Base-by-base conservation (phyloP, 768 basidiomycete genomes). In the Suillus americanus region DNA sequence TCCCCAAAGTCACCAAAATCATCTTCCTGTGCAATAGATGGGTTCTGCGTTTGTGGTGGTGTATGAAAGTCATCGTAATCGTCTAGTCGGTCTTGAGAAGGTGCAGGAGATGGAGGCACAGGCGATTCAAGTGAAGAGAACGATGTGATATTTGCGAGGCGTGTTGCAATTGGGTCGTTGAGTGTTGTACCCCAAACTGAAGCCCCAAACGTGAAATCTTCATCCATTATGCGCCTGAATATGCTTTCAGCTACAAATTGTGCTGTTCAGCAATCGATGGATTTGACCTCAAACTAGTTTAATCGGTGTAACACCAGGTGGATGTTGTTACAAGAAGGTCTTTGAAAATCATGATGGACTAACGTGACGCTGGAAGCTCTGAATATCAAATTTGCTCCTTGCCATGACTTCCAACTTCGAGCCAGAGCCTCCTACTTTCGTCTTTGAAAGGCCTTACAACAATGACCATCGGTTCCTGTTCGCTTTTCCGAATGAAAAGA, bases 1-100 rank as follows among this genome's bases (percentile, higher is more conserved):
- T 95, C 94, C 20, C 89, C 92, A 76, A 94, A 94, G 68, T 94
- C 92, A 59, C 88, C 91, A 76, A 93, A 93, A 64, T 93, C 91
- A 68, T 93, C 94, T 54, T 91, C 89, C 16, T 73, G 76, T 20
- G 55, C 73, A 18, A 78, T 53, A 28, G 75, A 76, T 28, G 76
- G 73, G 1, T 79, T 83, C 35, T 81, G 79, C 40, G 85, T 84
- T 67, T 66, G 78, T 72, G 66, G 78, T 74, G 67, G 84, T 84
- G 75, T 82, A 69, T 83, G 82, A 62, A 84, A 81, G 65, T 79
- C 76, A 25, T 77, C 77, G 70, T 88, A 87, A 62, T 87, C 86
- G 63, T 88, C 84, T 69, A 84, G 79, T 43, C 76, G 75, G 75
- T 76, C 65, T 70, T 77, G 71, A 70, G 71, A 70, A 40, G 37